Conservation (phyloP, 2,329 filamentous ascomycete genomes). For the Podosphaera aphanis region DNA sequence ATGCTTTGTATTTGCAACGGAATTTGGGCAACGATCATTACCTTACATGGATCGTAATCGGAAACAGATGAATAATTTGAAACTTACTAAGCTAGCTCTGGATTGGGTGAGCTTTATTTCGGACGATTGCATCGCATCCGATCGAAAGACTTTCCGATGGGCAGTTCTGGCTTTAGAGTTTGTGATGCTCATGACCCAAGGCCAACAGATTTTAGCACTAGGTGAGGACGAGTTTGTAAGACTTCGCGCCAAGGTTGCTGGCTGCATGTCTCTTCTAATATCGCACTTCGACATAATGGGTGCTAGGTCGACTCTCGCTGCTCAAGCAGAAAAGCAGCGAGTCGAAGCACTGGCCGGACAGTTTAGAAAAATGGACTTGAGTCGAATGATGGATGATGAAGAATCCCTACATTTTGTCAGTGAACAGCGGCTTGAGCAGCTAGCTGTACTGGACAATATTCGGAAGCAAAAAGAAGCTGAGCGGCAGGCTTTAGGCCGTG, state of each 20-base stretch:
- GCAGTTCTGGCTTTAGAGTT: constrained; percentile 88
- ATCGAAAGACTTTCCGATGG: constrained; percentile 93
- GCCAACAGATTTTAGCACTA: constrained; percentile 76
- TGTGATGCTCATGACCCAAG: constrained; percentile 89
- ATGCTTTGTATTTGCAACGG: constrained; percentile 95
- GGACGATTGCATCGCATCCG: constrained; percentile 82
- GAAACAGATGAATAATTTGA: constrained; percentile 90
- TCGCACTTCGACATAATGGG: constrained; percentile 99
- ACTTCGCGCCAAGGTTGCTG: constrained; percentile 70
- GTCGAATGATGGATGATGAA: constrained; percentile 52
- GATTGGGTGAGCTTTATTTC: constrained; percentile 98
- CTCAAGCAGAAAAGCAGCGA: constrained; percentile 77
- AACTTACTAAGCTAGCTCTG: constrained; percentile 73
- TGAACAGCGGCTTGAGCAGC: constrained; percentile 48
- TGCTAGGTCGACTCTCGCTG: constrained; percentile 74
- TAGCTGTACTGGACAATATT: constrained; percentile 54
- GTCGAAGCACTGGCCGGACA: constrained; percentile 60
- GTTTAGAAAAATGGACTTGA: constrained; percentile 56
- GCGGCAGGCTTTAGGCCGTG: constrained; percentile 66
- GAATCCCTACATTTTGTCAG: constrained; percentile 56
- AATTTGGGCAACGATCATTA: constrained; percentile 86
- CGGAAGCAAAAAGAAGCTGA: constrained; percentile 64
- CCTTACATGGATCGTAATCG: constrained; percentile 91
- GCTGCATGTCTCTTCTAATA: constrained; percentile 91
- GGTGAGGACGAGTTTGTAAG: constrained; percentile 69